These are phyloP conservation scores for Knufia petricola DNA, from an alignment of 2,329 filamentous ascomycete genomes.

Conservation along the genomic window DNA sequence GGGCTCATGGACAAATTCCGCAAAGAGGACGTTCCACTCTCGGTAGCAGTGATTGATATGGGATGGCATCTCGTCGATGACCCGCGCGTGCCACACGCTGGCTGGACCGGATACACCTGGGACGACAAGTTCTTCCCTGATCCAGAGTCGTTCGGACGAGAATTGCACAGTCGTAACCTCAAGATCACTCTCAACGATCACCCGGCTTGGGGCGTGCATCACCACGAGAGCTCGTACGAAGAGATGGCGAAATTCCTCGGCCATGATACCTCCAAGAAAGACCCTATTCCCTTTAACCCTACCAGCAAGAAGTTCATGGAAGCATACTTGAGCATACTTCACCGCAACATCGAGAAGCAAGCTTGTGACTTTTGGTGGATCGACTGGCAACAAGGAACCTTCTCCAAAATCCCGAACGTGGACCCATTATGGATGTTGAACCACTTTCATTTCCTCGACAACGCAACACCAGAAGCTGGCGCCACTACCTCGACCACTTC, in stretches of 20 bases:
- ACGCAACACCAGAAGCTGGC: constrained; percentile 20
- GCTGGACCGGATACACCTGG: constrained; percentile 57
- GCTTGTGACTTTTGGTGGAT: constrained; percentile 59
- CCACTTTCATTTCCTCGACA: constrained; percentile 54
- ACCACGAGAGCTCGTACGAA: constrained; percentile 48
- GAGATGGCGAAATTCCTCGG: constrained; percentile 45
- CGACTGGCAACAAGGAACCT: constrained; percentile 56
- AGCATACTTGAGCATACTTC: constrained; percentile 50
- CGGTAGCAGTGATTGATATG: constrained; percentile 55
- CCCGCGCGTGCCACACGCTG: constrained; percentile 37
- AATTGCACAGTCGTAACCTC: constrained; percentile 44
- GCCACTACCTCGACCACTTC: constrained; percentile 13
- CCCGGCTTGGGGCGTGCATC: constrained; percentile 49
- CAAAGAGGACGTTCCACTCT: constrained; percentile 44
- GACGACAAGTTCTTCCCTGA: constrained; percentile 50
- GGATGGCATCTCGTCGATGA: constrained; percentile 54
- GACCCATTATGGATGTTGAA: constrained; percentile 58
- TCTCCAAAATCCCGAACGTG: constrained; percentile 46
- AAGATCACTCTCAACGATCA: constrained; percentile 53
- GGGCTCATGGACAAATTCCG: constrained; percentile 48
- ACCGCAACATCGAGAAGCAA: constrained; percentile 45
- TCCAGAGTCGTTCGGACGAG: constrained; percentile 42
- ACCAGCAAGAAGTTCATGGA: constrained; percentile 46
- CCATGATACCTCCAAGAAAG: constrained; percentile 41
- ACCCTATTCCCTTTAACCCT: constrained; percentile 48